These are phyloP conservation scores for Hydnomerulius pinastri DNA, from an alignment of 768 basidiomycete genomes.

Conservation along the genomic window DNA sequence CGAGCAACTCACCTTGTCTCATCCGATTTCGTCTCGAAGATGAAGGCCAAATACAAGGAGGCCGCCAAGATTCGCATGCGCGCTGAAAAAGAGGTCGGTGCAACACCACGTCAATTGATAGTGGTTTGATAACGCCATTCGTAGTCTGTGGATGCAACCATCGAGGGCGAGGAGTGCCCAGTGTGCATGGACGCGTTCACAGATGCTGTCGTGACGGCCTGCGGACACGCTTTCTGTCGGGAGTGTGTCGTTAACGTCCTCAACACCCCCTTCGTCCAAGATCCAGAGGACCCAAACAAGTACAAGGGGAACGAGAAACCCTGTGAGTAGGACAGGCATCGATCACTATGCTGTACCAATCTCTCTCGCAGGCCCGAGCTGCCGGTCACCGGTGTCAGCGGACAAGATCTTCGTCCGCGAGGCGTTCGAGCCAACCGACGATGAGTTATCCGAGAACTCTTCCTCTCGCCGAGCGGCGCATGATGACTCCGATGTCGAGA, in stretches of 20 bases:
- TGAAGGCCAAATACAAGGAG: constrained; percentile 50
- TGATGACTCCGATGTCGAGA: constrained; percentile 34
- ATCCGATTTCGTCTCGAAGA: constrained; percentile 47
- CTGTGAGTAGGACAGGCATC: constrained; percentile 40
- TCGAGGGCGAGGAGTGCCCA: constrained; percentile 58
- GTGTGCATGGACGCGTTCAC: constrained; percentile 64
- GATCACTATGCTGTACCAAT: neutral
- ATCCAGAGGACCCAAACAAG: constrained; percentile 35
- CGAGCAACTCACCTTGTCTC: constrained; percentile 47
- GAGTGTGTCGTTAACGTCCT: constrained; percentile 57
- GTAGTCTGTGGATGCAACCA: constrained; percentile 50
- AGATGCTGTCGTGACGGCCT: constrained; percentile 57
- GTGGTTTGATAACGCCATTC: neutral
- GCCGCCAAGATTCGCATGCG: constrained; percentile 44
- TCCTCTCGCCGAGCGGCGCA: constrained; percentile 19
- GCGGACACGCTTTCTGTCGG: constrained; percentile 63
- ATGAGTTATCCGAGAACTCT: constrained; percentile 32
- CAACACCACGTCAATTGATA: neutral
- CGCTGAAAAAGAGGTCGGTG: constrained; percentile 54
- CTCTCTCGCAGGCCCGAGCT: constrained; percentile 53
- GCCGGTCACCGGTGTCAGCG: constrained; percentile 50
- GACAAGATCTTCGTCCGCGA: constrained; percentile 52
- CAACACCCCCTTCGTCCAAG: constrained; percentile 37
- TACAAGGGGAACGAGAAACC: constrained; percentile 48
- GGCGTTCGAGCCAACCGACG: constrained; percentile 63